These are phyloP conservation scores for Aristolochia fimbriata DNA, from an alignment of 164 flowering plant genomes.

Conservation along the genomic window DNA sequence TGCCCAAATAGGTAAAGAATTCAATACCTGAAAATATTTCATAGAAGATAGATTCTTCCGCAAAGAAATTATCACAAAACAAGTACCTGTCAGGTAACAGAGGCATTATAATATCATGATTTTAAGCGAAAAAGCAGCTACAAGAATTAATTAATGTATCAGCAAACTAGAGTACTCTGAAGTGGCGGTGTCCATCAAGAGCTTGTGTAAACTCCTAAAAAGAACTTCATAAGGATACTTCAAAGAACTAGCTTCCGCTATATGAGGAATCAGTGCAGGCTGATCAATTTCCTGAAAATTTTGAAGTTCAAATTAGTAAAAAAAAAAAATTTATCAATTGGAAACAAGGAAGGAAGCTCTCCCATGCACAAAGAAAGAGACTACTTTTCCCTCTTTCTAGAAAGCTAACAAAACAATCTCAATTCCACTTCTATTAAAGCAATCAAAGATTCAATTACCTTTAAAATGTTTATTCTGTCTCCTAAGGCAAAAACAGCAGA, in stretches of 20 bases:
- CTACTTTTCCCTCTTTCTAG: too few species aligned
- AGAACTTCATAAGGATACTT: slow-evolving; percentile 98
- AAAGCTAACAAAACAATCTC: neutral
- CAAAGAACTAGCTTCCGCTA: slow-evolving; percentile 89
- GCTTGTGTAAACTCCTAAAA: slow-evolving; percentile 94
- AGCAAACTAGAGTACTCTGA: slow-evolving; percentile 63
- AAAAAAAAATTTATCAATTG: too few species aligned
- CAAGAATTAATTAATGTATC: slow-evolving; percentile 7
- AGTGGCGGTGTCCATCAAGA: slow-evolving; percentile 96
- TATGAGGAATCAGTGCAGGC: slow-evolving; percentile 96
- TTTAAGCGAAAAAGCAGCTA: neutral
- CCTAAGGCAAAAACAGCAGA: slow-evolving; percentile 96
- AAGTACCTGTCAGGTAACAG: slow-evolving; percentile 48
- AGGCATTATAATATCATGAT: slow-evolving; percentile 2
- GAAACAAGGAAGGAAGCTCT: too few species aligned
- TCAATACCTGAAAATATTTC: slow-evolving; percentile 87
- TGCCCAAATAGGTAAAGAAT: neutral
- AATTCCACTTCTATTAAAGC: too few species aligned
- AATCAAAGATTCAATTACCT: slow-evolving; percentile 33
- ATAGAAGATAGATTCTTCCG: slow-evolving; percentile 78
- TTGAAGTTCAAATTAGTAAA: neutral
- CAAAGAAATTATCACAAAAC: slow-evolving; percentile 94
- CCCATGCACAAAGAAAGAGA: neutral
- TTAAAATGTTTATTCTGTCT: slow-evolving; percentile 80
- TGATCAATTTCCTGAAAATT: slow-evolving; percentile 81